Conservation (phyloP, 2,329 filamentous ascomycete genomes). For the Hymenoscyphus infarciens region DNA sequence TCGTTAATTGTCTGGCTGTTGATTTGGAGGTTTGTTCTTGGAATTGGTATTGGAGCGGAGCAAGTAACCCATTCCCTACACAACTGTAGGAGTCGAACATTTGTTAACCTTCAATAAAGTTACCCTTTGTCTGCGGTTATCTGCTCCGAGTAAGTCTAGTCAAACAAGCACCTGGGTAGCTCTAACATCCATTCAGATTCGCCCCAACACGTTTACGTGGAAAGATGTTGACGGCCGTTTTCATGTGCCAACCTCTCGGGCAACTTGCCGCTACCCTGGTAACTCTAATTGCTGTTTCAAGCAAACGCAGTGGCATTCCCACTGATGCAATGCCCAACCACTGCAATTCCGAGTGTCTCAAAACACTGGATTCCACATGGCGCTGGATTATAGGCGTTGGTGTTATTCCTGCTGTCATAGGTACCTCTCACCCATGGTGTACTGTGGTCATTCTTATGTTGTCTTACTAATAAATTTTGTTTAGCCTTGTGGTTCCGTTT, state of each 20-base stretch:
- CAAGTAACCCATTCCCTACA: conserved; percentile 11
- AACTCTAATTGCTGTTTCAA: conserved; percentile 62
- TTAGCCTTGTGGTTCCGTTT: conserved; percentile 77
- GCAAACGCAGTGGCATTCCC: conserved; percentile 38
- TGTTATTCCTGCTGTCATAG: conserved; percentile 64
- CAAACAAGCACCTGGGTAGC: not conserved
- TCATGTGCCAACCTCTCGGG: conserved; percentile 66
- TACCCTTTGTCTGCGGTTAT: conserved; percentile 67
- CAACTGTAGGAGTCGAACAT: not conserved
- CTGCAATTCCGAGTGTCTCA: conserved; percentile 53
- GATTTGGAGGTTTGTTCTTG: conserved; percentile 46
- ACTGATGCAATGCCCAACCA: conserved; percentile 26
- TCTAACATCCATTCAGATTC: conserved; percentile 35
- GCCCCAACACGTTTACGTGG: conserved; percentile 57
- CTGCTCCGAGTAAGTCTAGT: conserved; percentile 55
- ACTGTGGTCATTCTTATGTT: not conserved
- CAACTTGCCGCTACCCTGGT: conserved; percentile 63
- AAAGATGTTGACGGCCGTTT: conserved; percentile 65
- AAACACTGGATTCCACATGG: conserved; percentile 77
- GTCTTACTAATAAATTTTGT: not conserved
- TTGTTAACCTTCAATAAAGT: conserved; percentile 7
- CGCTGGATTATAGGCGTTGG: conserved; percentile 75
- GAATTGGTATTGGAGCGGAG: conserved; percentile 61
- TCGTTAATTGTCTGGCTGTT: conserved; percentile 43
- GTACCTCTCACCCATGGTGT: not conserved